phyloP scores from a whole-genome alignment of 1,139 yeast species.

The Saccharomyces pastorianus region DNA sequence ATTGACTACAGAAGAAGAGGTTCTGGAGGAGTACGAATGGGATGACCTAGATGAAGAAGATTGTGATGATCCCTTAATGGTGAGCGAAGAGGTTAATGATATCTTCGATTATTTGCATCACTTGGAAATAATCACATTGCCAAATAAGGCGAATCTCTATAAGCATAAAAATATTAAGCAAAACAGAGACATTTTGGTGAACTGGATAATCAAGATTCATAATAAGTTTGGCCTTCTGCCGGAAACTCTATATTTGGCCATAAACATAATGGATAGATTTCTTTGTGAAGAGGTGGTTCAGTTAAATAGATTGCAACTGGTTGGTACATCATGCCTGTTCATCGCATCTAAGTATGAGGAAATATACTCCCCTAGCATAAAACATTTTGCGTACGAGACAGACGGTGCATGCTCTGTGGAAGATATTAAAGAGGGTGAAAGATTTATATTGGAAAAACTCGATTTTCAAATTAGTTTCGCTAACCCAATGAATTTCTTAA shows the following conservation, averaged over 20 bases:
- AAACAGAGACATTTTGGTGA: slow-evolving; percentile 73
- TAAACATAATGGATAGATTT: slow-evolving; percentile 82
- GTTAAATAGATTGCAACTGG: slow-evolving; percentile 72
- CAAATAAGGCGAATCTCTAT: slow-evolving; percentile 60
- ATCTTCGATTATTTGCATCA: slow-evolving; percentile 71
- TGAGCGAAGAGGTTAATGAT: slow-evolving; percentile 79
- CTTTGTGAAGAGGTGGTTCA: slow-evolving; percentile 69
- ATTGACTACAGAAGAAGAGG: slow-evolving; percentile 14
- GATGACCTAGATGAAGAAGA: slow-evolving; percentile 88
- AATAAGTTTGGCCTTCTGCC: slow-evolving; percentile 74
- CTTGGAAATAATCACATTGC: slow-evolving; percentile 65
- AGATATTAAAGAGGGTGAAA: slow-evolving; percentile 78
- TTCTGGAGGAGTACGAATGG: slow-evolving; percentile 45
- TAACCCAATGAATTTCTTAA: slow-evolving; percentile 82
- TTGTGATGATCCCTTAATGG: slow-evolving; percentile 84
- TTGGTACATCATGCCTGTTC: slow-evolving; percentile 81
- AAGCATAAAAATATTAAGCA: slow-evolving; percentile 70
- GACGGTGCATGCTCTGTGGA: slow-evolving; percentile 67
- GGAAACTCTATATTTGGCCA: slow-evolving; percentile 79
- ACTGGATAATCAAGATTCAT: slow-evolving; percentile 92
- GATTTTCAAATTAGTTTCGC: slow-evolving; percentile 78
- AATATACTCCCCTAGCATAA: slow-evolving; percentile 78
- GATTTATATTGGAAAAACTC: slow-evolving; percentile 61
- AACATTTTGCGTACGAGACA: slow-evolving; percentile 76
- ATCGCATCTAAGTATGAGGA: slow-evolving; percentile 93